Percentiles rank a stretch among this genome's conserved stretches.
These are phyloP conservation scores for Pueraria montana DNA, from an alignment of 306 rosid species.

Conservation along the genomic window DNA sequence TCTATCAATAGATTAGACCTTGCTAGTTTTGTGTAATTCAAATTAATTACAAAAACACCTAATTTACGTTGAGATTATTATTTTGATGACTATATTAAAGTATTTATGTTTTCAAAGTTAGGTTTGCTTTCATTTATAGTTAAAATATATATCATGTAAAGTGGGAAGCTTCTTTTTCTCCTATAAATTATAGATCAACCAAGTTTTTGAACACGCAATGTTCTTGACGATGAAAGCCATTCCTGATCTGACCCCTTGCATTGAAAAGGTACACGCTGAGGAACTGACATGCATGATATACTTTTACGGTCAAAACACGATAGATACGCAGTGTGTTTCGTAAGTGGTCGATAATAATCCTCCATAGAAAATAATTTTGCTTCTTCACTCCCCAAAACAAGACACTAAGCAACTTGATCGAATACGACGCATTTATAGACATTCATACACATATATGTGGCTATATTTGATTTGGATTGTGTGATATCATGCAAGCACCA, in stretches of 20 bases:
- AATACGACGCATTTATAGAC: constrained; percentile 18
- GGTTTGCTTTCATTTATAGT: background rate
- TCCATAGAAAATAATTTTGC: background rate
- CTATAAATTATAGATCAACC: background rate
- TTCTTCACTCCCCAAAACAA: constrained; percentile 4
- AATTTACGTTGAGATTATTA: too few species aligned
- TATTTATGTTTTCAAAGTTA: constrained; percentile 5
- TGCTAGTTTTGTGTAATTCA: too few species aligned
- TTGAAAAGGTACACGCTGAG: constrained; percentile 29
- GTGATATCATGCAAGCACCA: constrained; percentile 39
- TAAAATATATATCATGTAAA: background rate
- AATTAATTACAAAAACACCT: too few species aligned
- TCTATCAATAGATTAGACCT: too few species aligned
- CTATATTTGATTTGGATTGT: constrained; percentile 34
- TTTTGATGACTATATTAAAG: background rate
- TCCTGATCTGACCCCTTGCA: constrained; percentile 19
- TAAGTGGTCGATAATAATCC: constrained; percentile 33
- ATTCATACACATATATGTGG: constrained; percentile 27
- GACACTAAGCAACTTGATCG: constrained; percentile 42
- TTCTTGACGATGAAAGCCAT: constrained; percentile 37
- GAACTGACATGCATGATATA: constrained; percentile 15
- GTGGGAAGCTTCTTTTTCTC: background rate
- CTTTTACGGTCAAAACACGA: constrained; percentile 26
- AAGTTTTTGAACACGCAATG: constrained; percentile 47
- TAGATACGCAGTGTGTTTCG: constrained; percentile 20